A percentile compares a stretch with the other conserved stretches of the same genome.
These are phyloP conservation scores for Psilocybe tampanensis DNA, from an alignment of 768 basidiomycete genomes.

Conservation along the genomic window DNA sequence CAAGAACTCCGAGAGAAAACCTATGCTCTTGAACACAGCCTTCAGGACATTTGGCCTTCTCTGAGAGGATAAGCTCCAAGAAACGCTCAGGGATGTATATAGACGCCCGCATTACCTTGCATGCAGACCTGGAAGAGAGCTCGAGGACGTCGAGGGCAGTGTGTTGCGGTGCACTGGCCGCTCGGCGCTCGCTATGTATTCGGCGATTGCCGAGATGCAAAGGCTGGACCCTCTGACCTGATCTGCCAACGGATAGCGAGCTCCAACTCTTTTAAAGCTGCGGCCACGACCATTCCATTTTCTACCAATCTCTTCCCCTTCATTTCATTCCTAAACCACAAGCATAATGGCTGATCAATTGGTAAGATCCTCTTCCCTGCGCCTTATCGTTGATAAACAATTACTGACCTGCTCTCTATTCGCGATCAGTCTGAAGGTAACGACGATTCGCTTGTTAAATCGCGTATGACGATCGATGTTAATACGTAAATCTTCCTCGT, in stretches of 20 bases:
- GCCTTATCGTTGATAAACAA: background rate
- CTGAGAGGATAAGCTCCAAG: background rate
- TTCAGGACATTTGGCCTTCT: background rate
- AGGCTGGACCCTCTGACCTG: slow-evolving; percentile 12
- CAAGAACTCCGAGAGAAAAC: background rate
- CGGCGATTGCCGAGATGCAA: slow-evolving; percentile 18
- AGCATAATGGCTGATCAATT: slow-evolving; percentile 58
- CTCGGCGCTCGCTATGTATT: background rate
- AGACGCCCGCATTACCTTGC: background rate
- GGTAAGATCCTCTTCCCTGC: slow-evolving; percentile 30
- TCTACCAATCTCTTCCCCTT: slow-evolving; percentile 5
- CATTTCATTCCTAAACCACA: slow-evolving; percentile 4
- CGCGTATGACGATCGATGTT: slow-evolving; percentile 8
- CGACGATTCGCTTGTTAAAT: slow-evolving; percentile 13
- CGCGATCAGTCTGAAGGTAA: slow-evolving; percentile 57
- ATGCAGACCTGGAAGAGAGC: too few relatives aligned
- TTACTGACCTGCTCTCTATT: slow-evolving; percentile 13
- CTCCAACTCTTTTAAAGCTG: slow-evolving; percentile 5
- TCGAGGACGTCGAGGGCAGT: background rate
- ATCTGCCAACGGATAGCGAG: slow-evolving; percentile 8
- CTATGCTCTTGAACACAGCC: background rate
- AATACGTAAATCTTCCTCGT: slow-evolving; percentile 4
- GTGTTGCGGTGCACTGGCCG: background rate
- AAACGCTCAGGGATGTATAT: background rate
- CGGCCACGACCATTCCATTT: slow-evolving; percentile 9